A percentile compares a stretch with the other conserved stretches of the same genome.
phyloP scores from a whole-genome alignment of 805 yeast genomes.

The Saccharomycopsis fodiens region DNA sequence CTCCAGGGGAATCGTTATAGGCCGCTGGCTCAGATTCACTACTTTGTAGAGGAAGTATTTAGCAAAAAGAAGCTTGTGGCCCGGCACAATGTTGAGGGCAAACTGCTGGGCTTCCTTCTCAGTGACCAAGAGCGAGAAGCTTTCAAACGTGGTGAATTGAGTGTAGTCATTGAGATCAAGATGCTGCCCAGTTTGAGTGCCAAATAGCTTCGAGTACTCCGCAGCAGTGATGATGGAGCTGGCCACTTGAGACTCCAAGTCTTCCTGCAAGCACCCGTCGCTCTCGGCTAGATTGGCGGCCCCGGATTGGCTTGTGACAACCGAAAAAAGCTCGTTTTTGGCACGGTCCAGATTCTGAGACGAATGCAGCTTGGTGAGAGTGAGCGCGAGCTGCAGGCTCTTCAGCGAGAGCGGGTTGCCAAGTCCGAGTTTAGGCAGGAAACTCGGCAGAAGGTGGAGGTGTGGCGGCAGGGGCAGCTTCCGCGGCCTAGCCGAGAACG shows the following conservation, averaged over 20 bases:
- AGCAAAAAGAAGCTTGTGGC: slow-evolving; percentile 6
- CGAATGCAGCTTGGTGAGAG: not conserved
- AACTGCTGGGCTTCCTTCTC: not conserved
- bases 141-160: not conserved
- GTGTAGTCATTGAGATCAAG: not conserved
- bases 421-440: not conserved
- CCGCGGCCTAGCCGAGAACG: too few relatives aligned
- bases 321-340: not conserved
- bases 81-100: slow-evolving; percentile 6
- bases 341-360: not conserved
- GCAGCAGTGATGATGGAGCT: not conserved
- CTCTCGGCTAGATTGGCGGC: not conserved
- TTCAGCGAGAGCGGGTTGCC: not conserved
- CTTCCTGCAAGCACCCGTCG: not conserved
- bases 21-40: slow-evolving; percentile 9
- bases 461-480: too few relatives aligned
- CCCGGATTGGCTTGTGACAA: not conserved
- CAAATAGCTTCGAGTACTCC: not conserved
- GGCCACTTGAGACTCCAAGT: not conserved
- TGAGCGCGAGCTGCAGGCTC: not conserved
- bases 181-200: not conserved
- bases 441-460: slow-evolving; percentile 1
- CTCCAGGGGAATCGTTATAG: not conserved
- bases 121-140: not conserved
- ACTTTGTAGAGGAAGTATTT: slow-evolving; percentile 18